Evolutionary conservation across 78 protist genomes (phyloP).

Genomic region (Cavenderia fasciculata): DNA sequence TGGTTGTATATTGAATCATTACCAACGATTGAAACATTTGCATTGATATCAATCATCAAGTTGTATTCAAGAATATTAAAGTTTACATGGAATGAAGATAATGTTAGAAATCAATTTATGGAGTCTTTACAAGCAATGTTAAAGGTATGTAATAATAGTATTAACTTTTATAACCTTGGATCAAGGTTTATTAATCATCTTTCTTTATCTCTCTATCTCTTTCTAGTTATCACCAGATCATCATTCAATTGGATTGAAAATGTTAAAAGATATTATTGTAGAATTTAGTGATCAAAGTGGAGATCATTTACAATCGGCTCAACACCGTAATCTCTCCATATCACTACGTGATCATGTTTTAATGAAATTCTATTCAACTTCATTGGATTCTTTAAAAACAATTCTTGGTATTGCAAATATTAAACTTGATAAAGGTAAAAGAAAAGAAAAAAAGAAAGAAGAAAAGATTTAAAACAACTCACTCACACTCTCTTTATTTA

Average conservation of each 20-base stretch:
- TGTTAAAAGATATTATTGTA: constrained; percentile 39
- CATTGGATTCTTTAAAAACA: constrained; percentile 49
- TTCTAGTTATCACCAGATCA: constrained; percentile 37
- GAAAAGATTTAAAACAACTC: no score
- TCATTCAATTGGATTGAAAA: constrained; percentile 22
- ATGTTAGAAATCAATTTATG: not conserved
- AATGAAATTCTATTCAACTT: constrained; percentile 30
- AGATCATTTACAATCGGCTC: constrained; percentile 39
- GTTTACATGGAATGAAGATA: constrained; percentile 46
- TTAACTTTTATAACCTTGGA: not conserved
- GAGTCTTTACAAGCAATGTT: not conserved
- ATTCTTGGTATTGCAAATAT: not conserved
- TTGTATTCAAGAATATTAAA: constrained; percentile 42
- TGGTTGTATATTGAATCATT: constrained; percentile 47
- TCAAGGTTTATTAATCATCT: not conserved
- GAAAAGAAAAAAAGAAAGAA: no score
- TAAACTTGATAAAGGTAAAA: no score
- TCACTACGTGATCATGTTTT: constrained; percentile 33
- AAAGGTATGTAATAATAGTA: not conserved
- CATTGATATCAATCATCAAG: constrained; percentile 11
- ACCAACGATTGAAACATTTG: constrained; percentile 49
- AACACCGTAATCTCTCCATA: constrained; percentile 62
- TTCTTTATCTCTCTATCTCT: not conserved
- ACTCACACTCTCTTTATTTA: no score
- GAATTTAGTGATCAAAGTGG: constrained; percentile 63